These are phyloP conservation scores for Bacidia gigantensis DNA, from an alignment of 495 filamentous ascomycete genomes.

Conservation along the genomic window DNA sequence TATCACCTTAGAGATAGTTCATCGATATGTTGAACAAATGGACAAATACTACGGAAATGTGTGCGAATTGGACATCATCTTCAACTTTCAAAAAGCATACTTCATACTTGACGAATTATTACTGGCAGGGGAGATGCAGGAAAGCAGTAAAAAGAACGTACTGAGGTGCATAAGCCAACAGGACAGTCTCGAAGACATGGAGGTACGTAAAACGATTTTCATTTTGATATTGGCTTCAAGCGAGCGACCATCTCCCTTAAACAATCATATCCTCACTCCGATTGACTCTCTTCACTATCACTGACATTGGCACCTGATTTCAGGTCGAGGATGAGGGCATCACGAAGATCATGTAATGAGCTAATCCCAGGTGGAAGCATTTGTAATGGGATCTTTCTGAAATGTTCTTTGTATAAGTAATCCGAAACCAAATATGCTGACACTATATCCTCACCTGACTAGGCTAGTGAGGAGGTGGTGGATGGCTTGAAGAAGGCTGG, in stretches of 20 bases:
- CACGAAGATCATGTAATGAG: constrained; percentile 79
- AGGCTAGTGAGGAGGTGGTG: constrained; percentile 5
- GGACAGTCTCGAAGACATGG: constrained; percentile 91
- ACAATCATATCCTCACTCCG: neutral
- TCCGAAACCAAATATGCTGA: neutral
- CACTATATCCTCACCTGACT: neutral
- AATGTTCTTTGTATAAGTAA: neutral
- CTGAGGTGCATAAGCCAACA: constrained; percentile 88
- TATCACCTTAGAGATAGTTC: constrained; percentile 95
- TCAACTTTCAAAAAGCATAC: constrained; percentile 99
- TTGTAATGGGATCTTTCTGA: neutral
- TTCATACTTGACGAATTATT: constrained; percentile 96
- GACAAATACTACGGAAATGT: constrained; percentile 99
- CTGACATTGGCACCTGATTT: constrained; percentile 25
- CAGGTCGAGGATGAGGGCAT: constrained; percentile 90
- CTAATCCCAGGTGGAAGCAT: neutral
- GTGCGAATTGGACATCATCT: constrained; percentile 97
- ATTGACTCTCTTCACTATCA: constrained; percentile 7
- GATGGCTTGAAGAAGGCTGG: constrained; percentile 1
- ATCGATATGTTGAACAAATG: constrained; percentile 99
- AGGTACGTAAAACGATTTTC: constrained; percentile 49
- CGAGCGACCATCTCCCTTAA: neutral
- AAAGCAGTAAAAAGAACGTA: constrained; percentile 98
- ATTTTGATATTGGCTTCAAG: neutral
- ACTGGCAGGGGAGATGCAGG: constrained; percentile 92